Base-by-base conservation (phyloP, 495 filamentous ascomycete genomes). In the Tricharina praecox region DNA sequence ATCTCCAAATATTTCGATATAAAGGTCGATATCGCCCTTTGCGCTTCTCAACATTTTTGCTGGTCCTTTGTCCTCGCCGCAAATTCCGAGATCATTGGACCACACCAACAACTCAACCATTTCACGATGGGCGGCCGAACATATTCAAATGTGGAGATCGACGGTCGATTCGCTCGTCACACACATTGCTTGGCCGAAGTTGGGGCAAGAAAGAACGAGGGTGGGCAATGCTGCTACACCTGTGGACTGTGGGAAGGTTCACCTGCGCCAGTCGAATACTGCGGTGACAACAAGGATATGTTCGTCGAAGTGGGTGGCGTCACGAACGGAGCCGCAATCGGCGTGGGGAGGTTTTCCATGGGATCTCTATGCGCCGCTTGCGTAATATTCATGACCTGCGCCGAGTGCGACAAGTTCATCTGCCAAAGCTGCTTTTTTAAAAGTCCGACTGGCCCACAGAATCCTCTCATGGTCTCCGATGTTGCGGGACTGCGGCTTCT, bases 181-280 rank as follows among this genome's bases (percentile, higher is more conserved):
- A 59, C 55, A 0, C 56, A 59, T 16, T 45, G 28, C 20, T 43
- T 59, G 2, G 48, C 55, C 1, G 55, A 59, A 24, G 26, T 59
- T n/a, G 55, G 46, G 5, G 48, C 30, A n/a, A 39, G 56, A 2
- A 45, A 47, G 9, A 34, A 37, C 2, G 23, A n/a, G 1, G 55
- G 55, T 2, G 56, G 55, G 0, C 41, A 50, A 8, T 18, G 24
- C 0, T 59, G 56, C 28, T 40, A 50, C 1, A 51, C 49, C 4
- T 59, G 56, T 13, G 56, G 56, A 2, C 15, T 59, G 5, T 59
- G 56, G 56, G 56, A 59, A 23, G 49, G 55, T 26, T 45, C 50
- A 3, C 4, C 47, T n/a, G 47, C 51, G 2, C 55, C 51, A 0
- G 39, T 20, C 13, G n/a, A 23, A 4, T 47, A 30, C n/a, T 26